phyloP scores from a whole-genome alignment of 805 yeast species.

The Metschnikowia proteae region DNA sequence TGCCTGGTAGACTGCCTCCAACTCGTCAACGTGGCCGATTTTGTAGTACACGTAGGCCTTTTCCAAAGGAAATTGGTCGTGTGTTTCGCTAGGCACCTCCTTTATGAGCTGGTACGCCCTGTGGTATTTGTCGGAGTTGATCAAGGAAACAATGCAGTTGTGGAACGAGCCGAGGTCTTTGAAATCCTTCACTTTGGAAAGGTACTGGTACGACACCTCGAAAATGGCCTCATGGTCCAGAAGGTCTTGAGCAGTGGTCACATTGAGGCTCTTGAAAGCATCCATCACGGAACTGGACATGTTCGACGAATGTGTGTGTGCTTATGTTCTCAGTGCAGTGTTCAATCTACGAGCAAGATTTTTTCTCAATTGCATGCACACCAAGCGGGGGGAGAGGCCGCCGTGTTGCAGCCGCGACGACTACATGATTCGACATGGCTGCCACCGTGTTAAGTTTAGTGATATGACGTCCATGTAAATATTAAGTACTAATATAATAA shows the following conservation, averaged over 20 bases:
- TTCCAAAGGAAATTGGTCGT: conserved; percentile 42
- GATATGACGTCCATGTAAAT: too few relatives aligned
- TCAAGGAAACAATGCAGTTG: conserved; percentile 52
- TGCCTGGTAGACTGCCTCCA: conserved; percentile 17
- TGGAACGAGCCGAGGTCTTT: conserved; percentile 34
- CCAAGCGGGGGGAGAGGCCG: not conserved
- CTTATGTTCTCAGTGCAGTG: not conserved
- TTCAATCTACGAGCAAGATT: conserved; percentile 3
- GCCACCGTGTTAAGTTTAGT: too few relatives aligned
- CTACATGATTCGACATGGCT: not conserved
- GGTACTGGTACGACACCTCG: conserved; percentile 39
- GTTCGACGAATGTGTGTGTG: not conserved
- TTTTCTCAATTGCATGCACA: conserved; percentile 11
- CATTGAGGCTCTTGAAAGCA: conserved; percentile 39
- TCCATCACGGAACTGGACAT: conserved; percentile 40
- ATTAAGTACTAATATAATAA: too few relatives aligned
- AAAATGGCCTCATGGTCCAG: conserved; percentile 35
- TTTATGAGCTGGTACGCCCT: conserved; percentile 45
- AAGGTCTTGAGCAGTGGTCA: conserved; percentile 22
- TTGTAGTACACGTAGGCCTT: conserved; percentile 60
- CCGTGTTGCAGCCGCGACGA: not conserved
- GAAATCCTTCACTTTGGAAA: conserved; percentile 36
- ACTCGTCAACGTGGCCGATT: conserved; percentile 39
- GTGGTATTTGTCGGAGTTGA: conserved; percentile 54
- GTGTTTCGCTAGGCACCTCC: conserved; percentile 36